These are phyloP conservation scores for Candida argentea DNA, from an alignment of 805 yeast species.

Conservation along the genomic window DNA sequence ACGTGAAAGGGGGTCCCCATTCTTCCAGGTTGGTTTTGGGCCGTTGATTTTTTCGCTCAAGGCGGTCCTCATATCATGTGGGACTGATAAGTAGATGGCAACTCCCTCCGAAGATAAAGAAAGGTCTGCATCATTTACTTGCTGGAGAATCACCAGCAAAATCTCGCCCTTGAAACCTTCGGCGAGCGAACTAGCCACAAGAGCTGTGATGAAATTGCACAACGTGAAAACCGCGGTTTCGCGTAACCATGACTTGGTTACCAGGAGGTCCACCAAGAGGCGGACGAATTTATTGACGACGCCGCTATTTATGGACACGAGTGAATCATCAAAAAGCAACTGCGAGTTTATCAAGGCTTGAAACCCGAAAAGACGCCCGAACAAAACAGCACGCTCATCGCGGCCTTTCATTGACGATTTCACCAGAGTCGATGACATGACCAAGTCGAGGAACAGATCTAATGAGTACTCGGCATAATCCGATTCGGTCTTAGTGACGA, in stretches of 20 bases:
- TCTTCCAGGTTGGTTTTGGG: slow-evolving; percentile 45
- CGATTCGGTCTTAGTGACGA: slow-evolving; percentile 16
- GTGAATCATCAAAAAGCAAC: slow-evolving; percentile 12
- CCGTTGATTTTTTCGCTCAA: slow-evolving; percentile 6
- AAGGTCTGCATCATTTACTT: slow-evolving; percentile 43
- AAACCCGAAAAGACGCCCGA: slow-evolving; percentile 80
- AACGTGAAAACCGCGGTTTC: slow-evolving; percentile 73
- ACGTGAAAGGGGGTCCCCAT: slow-evolving; percentile 61
- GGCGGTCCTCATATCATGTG: slow-evolving; percentile 14
- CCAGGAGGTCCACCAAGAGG: slow-evolving; percentile 46
- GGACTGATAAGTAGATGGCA: slow-evolving; percentile 54
- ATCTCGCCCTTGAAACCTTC: slow-evolving; percentile 12
- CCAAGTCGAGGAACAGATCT: slow-evolving; percentile 28
- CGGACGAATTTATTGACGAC: slow-evolving; percentile 32
- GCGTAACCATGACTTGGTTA: slow-evolving; percentile 71
- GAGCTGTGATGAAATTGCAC: slow-evolving; percentile 33
- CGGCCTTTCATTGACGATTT: slow-evolving; percentile 53
- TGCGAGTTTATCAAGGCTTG: slow-evolving; percentile 55
- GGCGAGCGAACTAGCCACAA: slow-evolving; percentile 5
- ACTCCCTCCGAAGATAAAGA: slow-evolving; percentile 71
- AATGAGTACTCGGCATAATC: slow-evolving; percentile 21
- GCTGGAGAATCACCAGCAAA: slow-evolving; percentile 23
- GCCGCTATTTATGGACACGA: slow-evolving; percentile 5
- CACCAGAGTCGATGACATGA: slow-evolving; percentile 22
- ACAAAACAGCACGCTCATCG: slow-evolving; percentile 68